A percentile compares a stretch with the other conserved stretches of the same genome.
Evolutionary conservation across 345 rosid genomes (phyloP).

Genomic region (Geranium brycei): DNA sequence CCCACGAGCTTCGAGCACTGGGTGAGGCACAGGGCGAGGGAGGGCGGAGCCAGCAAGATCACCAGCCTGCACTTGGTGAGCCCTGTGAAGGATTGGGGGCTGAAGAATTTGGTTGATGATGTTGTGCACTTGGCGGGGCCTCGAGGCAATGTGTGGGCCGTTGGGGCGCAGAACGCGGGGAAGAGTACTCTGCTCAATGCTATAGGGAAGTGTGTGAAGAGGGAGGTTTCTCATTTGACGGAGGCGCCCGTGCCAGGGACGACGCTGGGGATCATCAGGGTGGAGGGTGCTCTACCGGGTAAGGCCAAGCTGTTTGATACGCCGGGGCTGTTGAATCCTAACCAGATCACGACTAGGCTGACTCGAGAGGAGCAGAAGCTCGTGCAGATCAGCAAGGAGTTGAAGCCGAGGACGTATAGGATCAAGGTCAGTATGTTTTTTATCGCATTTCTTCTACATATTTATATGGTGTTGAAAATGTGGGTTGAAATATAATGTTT

Average conservation of each 20-base stretch:
- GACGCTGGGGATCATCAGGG: constrained; percentile 65
- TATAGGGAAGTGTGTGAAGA: constrained; percentile 41
- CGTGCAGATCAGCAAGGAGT: constrained; percentile 59
- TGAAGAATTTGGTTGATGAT: constrained; percentile 69
- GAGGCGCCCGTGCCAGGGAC: constrained; percentile 96
- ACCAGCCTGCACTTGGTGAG: constrained; percentile 77
- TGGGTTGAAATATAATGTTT: no score
- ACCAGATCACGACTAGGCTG: constrained; percentile 73
- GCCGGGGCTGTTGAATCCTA: constrained; percentile 73
- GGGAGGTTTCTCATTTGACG: constrained; percentile 48
- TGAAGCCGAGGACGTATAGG: constrained; percentile 87
- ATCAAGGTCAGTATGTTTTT: constrained; percentile 52
- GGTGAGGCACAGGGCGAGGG: constrained; percentile 77
- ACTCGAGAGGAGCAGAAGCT: constrained; percentile 88
- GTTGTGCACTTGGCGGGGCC: constrained; percentile 58
- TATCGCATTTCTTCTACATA: neutral
- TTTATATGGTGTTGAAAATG: no score
- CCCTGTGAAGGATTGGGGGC: constrained; percentile 71
- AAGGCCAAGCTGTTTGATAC: constrained; percentile 82
- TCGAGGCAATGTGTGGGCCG: constrained; percentile 83
- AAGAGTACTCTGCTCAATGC: constrained; percentile 86
- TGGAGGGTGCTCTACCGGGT: constrained; percentile 72
- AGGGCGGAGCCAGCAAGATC: constrained; percentile 55
- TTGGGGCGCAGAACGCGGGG: constrained; percentile 84
- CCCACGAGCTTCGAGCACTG: constrained; percentile 71